Base-by-base conservation (phyloP, 768 basidiomycete genomes). In the Mycena alexandri region DNA sequence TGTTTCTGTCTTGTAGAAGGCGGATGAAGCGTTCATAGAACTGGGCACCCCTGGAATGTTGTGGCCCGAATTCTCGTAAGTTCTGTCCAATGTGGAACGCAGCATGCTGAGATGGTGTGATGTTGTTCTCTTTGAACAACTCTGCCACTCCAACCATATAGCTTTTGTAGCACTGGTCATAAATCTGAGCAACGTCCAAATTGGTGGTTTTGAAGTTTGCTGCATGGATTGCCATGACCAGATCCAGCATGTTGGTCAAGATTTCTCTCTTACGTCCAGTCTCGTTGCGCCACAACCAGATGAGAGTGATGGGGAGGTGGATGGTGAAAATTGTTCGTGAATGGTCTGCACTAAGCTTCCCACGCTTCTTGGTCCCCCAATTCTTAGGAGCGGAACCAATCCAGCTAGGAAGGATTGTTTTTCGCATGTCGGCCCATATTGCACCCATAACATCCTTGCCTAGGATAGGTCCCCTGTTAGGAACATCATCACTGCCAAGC, bases 331-430 rank as follows among this genome's bases (percentile, higher is more conserved):
- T 64, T 2, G 73, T 73, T 5, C 78, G 56, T 77, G 79, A 83
- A 34, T 83, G 76, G 47, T 82, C 76, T 0, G 80, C 80, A 22
- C 70, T 75, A 7, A 79, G 74, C 44, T 79, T 79, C 17, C 78
- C 78, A 2, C 71, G 57, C 53, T 74, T 11, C 29, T 60, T n/a
- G 46, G 72, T 73, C 9, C 77, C 69, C 75, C 67, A 69, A 54
- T 71, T 61, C 29, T 69, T 22, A 25, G 75, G 75, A 44, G 75
- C 70, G 5, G 57, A 21, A 21, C 65, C 42, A 44, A 75, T 44
- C 75, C 77, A 73, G 21, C 54, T 70, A 22, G 77, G 77, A 17
- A 79, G 65, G n/a, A 66, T 43, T 16, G 76, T 76, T 10, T 56
- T 46, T 33, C 51, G 22, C 74, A 77, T 77, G 41, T 78, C 66